These are phyloP conservation scores for Boletus eberwhitei DNA, from an alignment of 768 basidiomycete species.

Conservation along the genomic window DNA sequence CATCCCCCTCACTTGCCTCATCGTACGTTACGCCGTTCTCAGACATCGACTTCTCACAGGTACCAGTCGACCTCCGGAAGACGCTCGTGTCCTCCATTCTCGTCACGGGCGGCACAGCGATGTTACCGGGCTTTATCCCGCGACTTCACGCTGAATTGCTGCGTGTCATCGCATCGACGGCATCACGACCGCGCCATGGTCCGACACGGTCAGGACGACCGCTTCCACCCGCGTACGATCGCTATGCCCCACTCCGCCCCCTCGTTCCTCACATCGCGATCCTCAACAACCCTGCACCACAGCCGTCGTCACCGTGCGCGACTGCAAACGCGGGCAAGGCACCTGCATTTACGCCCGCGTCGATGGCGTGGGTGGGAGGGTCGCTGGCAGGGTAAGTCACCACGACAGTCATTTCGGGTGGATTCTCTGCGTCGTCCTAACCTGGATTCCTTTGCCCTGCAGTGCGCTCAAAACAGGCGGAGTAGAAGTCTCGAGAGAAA, in stretches of 20 bases:
- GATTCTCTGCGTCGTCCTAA: slow-evolving; percentile 5
- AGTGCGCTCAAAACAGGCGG: slow-evolving; percentile 88
- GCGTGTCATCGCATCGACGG: slow-evolving; percentile 49
- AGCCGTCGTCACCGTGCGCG: slow-evolving; percentile 47
- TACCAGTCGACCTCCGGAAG: slow-evolving; percentile 86
- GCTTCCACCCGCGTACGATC: slow-evolving; percentile 58
- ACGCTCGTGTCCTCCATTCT: slow-evolving; percentile 82
- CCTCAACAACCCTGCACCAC: slow-evolving; percentile 77
- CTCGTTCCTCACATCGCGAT: slow-evolving; percentile 74
- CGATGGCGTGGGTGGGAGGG: slow-evolving; percentile 90
- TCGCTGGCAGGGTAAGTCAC: slow-evolving; percentile 80
- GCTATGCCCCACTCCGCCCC: slow-evolving; percentile 68
- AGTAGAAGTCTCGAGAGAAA: slow-evolving; percentile 75
- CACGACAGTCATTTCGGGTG: not conserved
- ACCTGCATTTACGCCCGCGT: slow-evolving; percentile 79
- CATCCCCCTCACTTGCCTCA: not conserved
- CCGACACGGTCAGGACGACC: slow-evolving; percentile 38
- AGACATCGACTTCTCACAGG: slow-evolving; percentile 41
- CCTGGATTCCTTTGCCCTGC: not conserved
- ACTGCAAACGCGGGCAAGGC: slow-evolving; percentile 73
- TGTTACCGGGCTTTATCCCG: slow-evolving; percentile 90
- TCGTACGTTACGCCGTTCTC: not conserved
- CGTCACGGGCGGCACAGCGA: slow-evolving; percentile 83
- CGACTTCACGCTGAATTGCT: slow-evolving; percentile 80
- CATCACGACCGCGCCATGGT: slow-evolving; percentile 30